Conservation (phyloP, 176 grass and related monocot genomes). For the Chloris gayana region DNA sequence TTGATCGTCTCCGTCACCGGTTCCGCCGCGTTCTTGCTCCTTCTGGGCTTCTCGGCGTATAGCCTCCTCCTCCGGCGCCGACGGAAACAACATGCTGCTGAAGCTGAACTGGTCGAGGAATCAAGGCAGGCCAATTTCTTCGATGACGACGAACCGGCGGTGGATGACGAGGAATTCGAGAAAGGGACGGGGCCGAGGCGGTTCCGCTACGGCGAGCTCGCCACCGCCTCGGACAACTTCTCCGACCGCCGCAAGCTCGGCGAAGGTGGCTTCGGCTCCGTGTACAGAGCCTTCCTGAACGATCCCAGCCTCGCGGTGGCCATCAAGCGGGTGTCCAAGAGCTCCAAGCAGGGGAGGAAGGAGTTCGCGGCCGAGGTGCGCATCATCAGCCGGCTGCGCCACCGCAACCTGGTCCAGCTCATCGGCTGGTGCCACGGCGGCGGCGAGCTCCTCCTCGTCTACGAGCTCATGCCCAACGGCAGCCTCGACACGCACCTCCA, state of each 20-base stretch:
- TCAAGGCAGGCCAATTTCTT: background rate
- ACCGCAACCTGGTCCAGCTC: constrained; percentile 66
- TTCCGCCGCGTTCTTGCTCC: background rate
- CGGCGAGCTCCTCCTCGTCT: constrained; percentile 46
- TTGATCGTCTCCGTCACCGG: background rate
- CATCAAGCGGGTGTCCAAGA: constrained; percentile 32
- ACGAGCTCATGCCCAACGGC: constrained; percentile 47
- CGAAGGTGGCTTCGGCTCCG: constrained; percentile 10
- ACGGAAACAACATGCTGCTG: background rate
- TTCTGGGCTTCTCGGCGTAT: background rate
- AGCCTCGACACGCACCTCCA: constrained; percentile 52
- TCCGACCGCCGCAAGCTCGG: constrained; percentile 30
- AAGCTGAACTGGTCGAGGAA: background rate
- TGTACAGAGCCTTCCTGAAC: constrained; percentile 18
- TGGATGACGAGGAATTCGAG: constrained; percentile 40
- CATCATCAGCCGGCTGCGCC: constrained; percentile 63
- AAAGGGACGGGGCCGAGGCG: constrained; percentile 32
- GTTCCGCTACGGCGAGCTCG: constrained; percentile 35
- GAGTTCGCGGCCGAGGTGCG: constrained; percentile 59
- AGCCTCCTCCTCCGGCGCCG: background rate
- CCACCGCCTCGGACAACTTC: constrained; percentile 37
- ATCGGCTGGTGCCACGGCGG: constrained; percentile 70
- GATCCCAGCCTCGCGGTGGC: background rate
- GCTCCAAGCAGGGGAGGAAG: constrained; percentile 54
- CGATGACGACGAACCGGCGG: background rate